These are phyloP conservation scores for Lagenidium sp. DNA, from an alignment of 352 stramenopile species.

Conservation along the genomic window DNA sequence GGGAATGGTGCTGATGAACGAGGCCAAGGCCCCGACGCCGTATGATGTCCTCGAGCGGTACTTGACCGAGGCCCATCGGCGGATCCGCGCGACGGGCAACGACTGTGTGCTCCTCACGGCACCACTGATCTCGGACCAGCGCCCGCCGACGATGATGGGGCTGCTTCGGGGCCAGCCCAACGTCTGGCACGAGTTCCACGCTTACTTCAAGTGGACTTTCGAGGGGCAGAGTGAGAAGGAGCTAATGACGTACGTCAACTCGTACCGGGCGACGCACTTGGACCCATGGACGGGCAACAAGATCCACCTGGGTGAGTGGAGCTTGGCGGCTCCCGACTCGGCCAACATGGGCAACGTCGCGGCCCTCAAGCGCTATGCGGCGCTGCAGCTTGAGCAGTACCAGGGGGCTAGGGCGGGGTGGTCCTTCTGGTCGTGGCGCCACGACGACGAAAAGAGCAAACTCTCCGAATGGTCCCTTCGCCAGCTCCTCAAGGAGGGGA, in stretches of 20 bases:
- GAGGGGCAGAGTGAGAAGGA: slow-evolving; percentile 6
- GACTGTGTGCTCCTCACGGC: slow-evolving; percentile 33
- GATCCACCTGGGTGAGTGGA: slow-evolving; percentile 47
- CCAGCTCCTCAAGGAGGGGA: slow-evolving; percentile 8
- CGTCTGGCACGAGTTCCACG: slow-evolving; percentile 50
- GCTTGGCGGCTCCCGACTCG: slow-evolving; percentile 18
- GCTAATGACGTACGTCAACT: slow-evolving; percentile 4
- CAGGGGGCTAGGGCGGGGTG: slow-evolving; percentile 1
- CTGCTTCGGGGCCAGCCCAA: slow-evolving; percentile 28
- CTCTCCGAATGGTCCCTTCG: slow-evolving; percentile 3
- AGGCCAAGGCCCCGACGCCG: slow-evolving; percentile 19
- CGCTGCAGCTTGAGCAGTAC: slow-evolving; percentile 20
- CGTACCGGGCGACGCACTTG: slow-evolving; percentile 9
- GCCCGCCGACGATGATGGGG: slow-evolving; percentile 6
- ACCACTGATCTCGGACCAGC: slow-evolving; percentile 33
- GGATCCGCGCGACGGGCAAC: slow-evolving; percentile 25
- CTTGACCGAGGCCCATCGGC: slow-evolving; percentile 28
- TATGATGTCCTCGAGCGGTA: slow-evolving; percentile 17
- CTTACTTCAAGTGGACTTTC: slow-evolving; percentile 50
- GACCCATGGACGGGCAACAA: slow-evolving; percentile 15
- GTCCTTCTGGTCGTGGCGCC: slow-evolving; percentile 6
- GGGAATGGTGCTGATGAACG: slow-evolving; percentile 44
- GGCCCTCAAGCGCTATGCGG: slow-evolving; percentile 21
- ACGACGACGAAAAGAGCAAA: slow-evolving; percentile 3
- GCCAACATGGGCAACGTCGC: slow-evolving; percentile 18